These are phyloP conservation scores for Bauhinia variegata DNA, from an alignment of 306 rosid species.

Conservation along the genomic window DNA sequence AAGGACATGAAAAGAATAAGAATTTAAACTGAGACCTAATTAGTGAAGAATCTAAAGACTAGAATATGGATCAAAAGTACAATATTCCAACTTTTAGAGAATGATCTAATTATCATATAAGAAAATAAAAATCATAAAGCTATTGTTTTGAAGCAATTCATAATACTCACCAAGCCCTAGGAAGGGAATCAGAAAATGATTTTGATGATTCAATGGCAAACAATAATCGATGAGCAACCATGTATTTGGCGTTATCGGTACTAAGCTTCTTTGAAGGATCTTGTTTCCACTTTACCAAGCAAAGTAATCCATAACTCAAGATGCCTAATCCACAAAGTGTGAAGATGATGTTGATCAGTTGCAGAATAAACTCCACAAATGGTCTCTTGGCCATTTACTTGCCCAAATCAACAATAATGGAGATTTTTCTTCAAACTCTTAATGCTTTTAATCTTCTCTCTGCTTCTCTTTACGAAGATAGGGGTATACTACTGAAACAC, in stretches of 20 bases:
- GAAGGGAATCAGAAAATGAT: background rate
- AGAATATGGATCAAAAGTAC: too few relatives aligned
- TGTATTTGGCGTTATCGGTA: background rate
- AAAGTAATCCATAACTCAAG: conserved; percentile 34
- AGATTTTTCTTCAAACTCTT: conserved; percentile 1
- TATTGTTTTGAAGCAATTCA: too few relatives aligned
- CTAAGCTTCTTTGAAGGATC: background rate
- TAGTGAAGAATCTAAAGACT: too few relatives aligned
- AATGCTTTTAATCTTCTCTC: background rate
- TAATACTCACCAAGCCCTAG: conserved; percentile 22
- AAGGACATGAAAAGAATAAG: too few relatives aligned
- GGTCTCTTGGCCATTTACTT: conserved; percentile 31
- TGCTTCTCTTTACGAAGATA: background rate
- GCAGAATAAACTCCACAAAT: conserved; percentile 35
- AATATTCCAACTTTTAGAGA: too few relatives aligned
- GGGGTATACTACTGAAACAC: conserved; percentile 13
- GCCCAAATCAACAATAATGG: background rate
- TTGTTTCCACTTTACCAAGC: conserved; percentile 26
- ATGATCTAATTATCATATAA: too few relatives aligned
- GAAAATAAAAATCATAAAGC: too few relatives aligned
- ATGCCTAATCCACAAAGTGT: conserved; percentile 21
- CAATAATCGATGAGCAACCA: conserved; percentile 8
- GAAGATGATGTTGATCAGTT: conserved; percentile 30
- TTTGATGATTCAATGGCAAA: background rate
- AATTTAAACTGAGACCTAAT: too few relatives aligned